Evolutionary conservation across 768 basidiomycete species (phyloP), one percentile per base, ranked within the genome.

Genomic region (Botryobasidium botryosum): DNA sequence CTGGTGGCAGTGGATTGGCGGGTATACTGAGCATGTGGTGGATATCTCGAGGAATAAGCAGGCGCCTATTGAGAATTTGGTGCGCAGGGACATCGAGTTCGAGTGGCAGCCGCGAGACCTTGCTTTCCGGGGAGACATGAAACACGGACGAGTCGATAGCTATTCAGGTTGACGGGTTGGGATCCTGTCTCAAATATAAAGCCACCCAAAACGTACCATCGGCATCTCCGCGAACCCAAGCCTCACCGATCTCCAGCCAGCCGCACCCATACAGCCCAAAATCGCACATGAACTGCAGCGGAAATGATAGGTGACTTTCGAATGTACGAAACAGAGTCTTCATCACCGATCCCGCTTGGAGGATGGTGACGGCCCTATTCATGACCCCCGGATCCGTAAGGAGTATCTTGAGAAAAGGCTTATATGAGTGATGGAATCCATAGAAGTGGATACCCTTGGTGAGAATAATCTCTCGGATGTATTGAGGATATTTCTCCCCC

Each of bases 401-500:
- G 52, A 75, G 64, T 40, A 99, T 70, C 59, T 96, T 96, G 59
- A 97, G 73, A 64, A 83, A 99, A 6, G 87, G 87, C 4, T 71
- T 68, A 54, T 87, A 82, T 23, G 76, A 73, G 8, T 79, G 66
- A 58, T 87, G 81, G 59, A 90, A 97, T 6, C 94, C 91, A 61
- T 97, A 97, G 61, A 97, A 94, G 56, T 82, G 79, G 15, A 88
- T 65, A n/a, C 88, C 94, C 62, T 97, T 97, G 50, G 90, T 84
- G 41, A 91, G 68, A 38, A 86, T 57, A 32, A 94, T 70, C 20
- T 77, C 77, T 12, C 84, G 80, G 47, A 67, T 61, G 48, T 59
- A 62, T 20, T 64, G 56, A 43, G 55, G 55, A 36, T 53, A 55
- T 21, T 8, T 10, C 20, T 47, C 31, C 1, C 31, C 36, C 8